These are phyloP conservation scores for Leccinellum rugosiceps DNA, from an alignment of 768 basidiomycete genomes.

Conservation along the genomic window DNA sequence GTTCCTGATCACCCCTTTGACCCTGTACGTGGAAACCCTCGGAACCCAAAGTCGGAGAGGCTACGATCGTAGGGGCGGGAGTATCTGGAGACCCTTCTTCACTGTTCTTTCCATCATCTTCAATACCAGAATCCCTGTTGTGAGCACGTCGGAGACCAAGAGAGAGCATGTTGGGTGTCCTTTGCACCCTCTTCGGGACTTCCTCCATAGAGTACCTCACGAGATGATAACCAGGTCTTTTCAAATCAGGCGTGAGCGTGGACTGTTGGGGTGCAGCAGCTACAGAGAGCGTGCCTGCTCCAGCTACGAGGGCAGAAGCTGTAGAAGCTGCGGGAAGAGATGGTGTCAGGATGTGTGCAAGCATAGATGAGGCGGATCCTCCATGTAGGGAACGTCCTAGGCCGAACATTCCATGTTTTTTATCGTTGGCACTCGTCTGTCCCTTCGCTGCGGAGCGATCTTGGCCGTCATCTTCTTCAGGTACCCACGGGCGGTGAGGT, in stretches of 20 bases:
- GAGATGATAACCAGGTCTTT: constrained; percentile 62
- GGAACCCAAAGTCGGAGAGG: constrained; percentile 12
- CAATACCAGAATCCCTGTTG: constrained; percentile 13
- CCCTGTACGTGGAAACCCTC: background rate
- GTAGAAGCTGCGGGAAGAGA: constrained; percentile 20
- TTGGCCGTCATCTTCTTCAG: constrained; percentile 4
- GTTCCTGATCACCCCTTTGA: background rate
- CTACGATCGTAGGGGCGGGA: constrained; percentile 12
- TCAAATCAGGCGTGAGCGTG: constrained; percentile 54
- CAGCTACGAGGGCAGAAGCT: constrained; percentile 63
- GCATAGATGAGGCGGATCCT: constrained; percentile 27
- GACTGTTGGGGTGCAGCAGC: constrained; percentile 50
- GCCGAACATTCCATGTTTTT: background rate
- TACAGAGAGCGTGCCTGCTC: constrained; percentile 62
- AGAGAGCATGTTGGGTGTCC: background rate
- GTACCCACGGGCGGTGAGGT: constrained; percentile 23
- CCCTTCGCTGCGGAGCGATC: constrained; percentile 2
- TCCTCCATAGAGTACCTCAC: constrained; percentile 45
- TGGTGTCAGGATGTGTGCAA: constrained; percentile 16
- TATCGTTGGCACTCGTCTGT: background rate
- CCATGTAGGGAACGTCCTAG: constrained; percentile 20
- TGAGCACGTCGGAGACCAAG: constrained; percentile 8
- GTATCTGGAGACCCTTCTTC: constrained; percentile 18
- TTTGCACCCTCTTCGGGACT: background rate
- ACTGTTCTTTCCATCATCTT: background rate